phyloP scores from a whole-genome alignment of 2,329 filamentous ascomycete species.

The Neofusicoccum parvum region DNA sequence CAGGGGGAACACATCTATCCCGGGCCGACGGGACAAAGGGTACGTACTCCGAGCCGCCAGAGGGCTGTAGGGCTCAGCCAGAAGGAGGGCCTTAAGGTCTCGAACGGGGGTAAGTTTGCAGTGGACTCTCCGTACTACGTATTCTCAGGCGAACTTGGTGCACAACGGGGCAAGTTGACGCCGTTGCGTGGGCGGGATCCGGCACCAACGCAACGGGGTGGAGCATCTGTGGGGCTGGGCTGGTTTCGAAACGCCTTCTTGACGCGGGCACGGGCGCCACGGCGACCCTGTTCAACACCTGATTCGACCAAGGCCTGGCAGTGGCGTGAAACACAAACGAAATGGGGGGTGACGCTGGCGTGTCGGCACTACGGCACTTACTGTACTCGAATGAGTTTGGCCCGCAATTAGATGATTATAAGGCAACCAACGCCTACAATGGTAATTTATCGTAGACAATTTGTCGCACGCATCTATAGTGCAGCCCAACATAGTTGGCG shows the following conservation, averaged over 20 bases:
- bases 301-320: not conserved
- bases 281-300: not conserved
- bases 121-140: not conserved
- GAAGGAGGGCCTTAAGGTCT: not conserved
- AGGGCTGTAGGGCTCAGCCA: not conserved
- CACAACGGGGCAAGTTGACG: not conserved
- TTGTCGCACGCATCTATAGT: not conserved
- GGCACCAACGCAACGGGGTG: not conserved
- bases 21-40: not conserved
- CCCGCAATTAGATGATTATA: not conserved
- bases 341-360: not conserved
- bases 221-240: not conserved
- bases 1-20: not conserved
- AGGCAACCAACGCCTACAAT: not conserved
- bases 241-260: constrained; percentile 2
- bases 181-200: not conserved
- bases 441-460: not conserved
- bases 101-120: not conserved
- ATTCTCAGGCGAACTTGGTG: not conserved
- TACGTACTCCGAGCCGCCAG: not conserved
- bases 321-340: not conserved
- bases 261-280: not conserved
- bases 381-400: not conserved
- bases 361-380: not conserved
- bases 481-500: too few species aligned